Conservation (phyloP, 306 rosid species). For the Luffa aegyptiaca region DNA sequence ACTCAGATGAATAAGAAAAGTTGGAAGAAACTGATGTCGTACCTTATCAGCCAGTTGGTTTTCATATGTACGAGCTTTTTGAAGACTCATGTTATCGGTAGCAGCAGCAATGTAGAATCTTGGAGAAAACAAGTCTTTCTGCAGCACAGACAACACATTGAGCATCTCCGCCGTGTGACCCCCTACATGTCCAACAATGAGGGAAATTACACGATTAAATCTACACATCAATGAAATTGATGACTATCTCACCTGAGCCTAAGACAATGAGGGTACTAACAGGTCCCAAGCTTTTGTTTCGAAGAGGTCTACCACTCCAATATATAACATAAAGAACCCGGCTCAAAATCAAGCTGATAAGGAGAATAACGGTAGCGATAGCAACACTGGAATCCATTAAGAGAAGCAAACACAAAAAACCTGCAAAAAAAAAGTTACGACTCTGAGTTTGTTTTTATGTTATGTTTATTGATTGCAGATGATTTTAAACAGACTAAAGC, state of each 20-base stretch:
- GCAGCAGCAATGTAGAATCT: conserved; percentile 80
- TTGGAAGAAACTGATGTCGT: not conserved
- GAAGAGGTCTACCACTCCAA: conserved; percentile 23
- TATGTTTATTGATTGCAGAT: not conserved
- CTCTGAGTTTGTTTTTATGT: not conserved
- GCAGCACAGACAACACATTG: conserved; percentile 63
- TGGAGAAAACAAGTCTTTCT: conserved; percentile 47
- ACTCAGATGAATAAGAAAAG: not conserved
- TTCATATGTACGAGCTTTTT: conserved; percentile 66
- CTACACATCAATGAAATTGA: not conserved
- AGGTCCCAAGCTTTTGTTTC: conserved; percentile 14
- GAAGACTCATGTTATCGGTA: conserved; percentile 89
- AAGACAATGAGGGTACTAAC: conserved; percentile 27
- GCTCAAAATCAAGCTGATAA: conserved; percentile 13
- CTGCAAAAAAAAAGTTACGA: not conserved
- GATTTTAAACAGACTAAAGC: conserved; percentile 16
- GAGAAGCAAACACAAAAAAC: not conserved
- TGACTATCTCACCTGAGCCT: conserved; percentile 21
- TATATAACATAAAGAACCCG: conserved; percentile 28
- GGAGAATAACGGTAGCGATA: conserved; percentile 2
- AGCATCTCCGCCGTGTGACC: conserved; percentile 97
- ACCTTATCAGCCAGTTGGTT: conserved; percentile 34
- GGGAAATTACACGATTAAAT: not conserved
- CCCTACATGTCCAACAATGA: conserved; percentile 21
- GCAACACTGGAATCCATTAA: conserved; percentile 17